A percentile compares a stretch with the other conserved stretches of the same genome.
Conservation (phyloP, 768 basidiomycete genomes). For the Mycena galopus region DNA sequence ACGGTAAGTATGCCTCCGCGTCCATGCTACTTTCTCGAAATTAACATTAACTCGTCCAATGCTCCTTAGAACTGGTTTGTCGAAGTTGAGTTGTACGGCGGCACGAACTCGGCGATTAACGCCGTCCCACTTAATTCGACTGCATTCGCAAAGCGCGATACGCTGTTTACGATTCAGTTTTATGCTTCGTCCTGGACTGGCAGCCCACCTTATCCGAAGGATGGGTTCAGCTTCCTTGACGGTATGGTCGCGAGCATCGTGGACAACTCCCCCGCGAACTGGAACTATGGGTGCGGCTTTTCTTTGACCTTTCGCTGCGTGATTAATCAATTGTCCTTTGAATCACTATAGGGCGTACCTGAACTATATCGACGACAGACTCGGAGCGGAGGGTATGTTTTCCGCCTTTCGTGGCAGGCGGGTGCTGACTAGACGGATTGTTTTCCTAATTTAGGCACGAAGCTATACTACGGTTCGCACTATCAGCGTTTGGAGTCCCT, state of each 20-base stretch:
- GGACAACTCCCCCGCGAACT: slow-evolving; percentile 50
- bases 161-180: slow-evolving; percentile 52
- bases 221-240: slow-evolving; percentile 59
- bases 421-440: no score
- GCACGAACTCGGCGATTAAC: slow-evolving; percentile 50
- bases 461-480: slow-evolving; percentile 38
- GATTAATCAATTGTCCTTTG: background rate
- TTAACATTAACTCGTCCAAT: background rate
- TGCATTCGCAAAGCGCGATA: slow-evolving; percentile 50
- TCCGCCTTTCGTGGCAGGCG: no score
- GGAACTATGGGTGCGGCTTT: slow-evolving; percentile 53
- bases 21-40: background rate
- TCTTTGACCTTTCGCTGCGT: background rate
- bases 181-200: slow-evolving; percentile 46
- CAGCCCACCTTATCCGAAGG: slow-evolving; percentile 47
- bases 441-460: background rate
- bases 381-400: slow-evolving; percentile 28
- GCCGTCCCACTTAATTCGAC: slow-evolving; percentile 43
- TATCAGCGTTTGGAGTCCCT: slow-evolving; percentile 30
- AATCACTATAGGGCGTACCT: slow-evolving; percentile 57
- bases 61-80: slow-evolving; percentile 42
- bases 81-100: slow-evolving; percentile 48
- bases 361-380: slow-evolving; percentile 55
- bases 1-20: slow-evolving; percentile 25
- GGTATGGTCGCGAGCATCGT: slow-evolving; percentile 52